These are phyloP conservation scores for Panicum miliaceum DNA, from an alignment of 176 grass and related monocot genomes.

Conservation along the genomic window DNA sequence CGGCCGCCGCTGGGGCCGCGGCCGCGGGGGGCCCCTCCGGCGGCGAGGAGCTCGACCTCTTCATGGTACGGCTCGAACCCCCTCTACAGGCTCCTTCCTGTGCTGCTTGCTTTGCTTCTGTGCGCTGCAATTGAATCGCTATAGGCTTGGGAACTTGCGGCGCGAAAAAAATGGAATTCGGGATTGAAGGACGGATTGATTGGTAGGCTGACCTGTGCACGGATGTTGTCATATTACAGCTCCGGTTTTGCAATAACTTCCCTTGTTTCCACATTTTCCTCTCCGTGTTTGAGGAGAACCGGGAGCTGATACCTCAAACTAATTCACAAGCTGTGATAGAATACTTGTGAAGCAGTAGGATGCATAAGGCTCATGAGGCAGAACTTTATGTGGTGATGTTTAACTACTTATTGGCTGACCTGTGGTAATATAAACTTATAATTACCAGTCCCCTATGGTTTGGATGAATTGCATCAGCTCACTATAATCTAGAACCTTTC, in stretches of 20 bases:
- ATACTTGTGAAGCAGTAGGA: background rate
- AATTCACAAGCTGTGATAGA: background rate
- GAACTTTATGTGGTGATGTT: background rate
- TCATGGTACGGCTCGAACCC: constrained; percentile 68
- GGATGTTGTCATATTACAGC: background rate
- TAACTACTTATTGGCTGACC: background rate
- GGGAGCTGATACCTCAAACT: background rate
- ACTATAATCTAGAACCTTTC: background rate
- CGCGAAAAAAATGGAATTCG: background rate
- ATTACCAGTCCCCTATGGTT: background rate
- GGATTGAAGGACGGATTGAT: background rate
- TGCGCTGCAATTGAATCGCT: background rate
- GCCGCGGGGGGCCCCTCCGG: constrained; percentile 43
- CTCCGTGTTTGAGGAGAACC: background rate
- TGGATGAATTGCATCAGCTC: background rate
- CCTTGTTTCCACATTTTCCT: background rate
- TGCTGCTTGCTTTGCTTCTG: background rate
- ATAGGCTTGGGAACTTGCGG: background rate
- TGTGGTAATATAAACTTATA: background rate
- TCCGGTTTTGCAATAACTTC: background rate
- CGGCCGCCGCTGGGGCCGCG: constrained; percentile 46
- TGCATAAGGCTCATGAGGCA: background rate
- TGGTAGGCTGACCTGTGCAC: background rate
- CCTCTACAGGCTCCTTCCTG: background rate
- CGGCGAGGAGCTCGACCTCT: constrained; percentile 91